Base-by-base conservation (phyloP, 345 rosid species). In the Acer negundo region DNA sequence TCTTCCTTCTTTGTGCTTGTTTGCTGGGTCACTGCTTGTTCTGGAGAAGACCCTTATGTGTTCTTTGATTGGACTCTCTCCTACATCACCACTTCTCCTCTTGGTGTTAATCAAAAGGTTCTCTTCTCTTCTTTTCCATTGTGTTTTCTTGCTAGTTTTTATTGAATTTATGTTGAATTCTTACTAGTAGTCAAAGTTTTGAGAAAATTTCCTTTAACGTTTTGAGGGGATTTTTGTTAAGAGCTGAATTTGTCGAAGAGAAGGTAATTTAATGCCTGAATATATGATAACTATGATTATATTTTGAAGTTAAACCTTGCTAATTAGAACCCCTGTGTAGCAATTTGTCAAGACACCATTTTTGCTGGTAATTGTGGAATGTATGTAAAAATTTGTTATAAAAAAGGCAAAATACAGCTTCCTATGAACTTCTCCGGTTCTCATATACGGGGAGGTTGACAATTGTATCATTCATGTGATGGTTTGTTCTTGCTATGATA, bases 11-110 rank as follows among this genome's bases (percentile, higher is more conserved):
- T 62, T 49, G 23, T 78, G 10, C 70, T 86, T 75, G 72, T 74
- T 6, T 77, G 80, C 3, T 70, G 74, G 77, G 64, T 70, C 28
- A 56, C 73, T 65, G 75, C 73, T 74, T 86, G 83, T 67, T 85
- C 73, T 2, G 97, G 90, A 46, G 90, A 71, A 24, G 98, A 93
- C 78, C 98, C 98, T 76, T 91, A 86, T 83, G 88, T 86, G 75
- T 91, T 85, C 86, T 90, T 78, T 76, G 97, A 94, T 69, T 94
- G 98, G 98, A 93, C 94, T 38, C 91, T 94, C 80, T 93, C 98
- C 62, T 94, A 93, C 80, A 79, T 90, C 78, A 62, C 88, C 17
- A 83, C 83, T 72, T 89, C 91, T 24, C 96, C 98, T 13, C 89
- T 94, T 71, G 93, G 92, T 26, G 79, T 72, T 72, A 92, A 90